These are phyloP conservation scores for Platanus orientalis DNA, from an alignment of 164 flowering plant genomes.

Conservation along the genomic window DNA sequence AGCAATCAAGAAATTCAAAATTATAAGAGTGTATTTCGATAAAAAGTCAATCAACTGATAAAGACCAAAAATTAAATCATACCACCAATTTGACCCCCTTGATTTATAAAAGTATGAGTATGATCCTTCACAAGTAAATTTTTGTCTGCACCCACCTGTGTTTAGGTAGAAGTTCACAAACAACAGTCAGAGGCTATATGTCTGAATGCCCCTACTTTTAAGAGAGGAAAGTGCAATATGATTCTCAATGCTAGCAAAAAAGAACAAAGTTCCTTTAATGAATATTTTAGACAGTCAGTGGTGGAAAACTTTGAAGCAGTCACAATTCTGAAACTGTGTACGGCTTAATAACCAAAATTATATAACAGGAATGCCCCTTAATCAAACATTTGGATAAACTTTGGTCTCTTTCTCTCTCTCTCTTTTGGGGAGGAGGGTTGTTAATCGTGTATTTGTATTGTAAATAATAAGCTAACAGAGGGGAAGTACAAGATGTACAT, in stretches of 20 bases:
- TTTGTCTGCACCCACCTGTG: conserved; percentile 86
- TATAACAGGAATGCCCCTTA: too few species aligned
- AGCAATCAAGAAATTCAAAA: not conserved
- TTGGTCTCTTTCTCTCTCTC: too few species aligned
- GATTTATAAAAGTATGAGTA: conserved; percentile 90
- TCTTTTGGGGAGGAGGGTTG: too few species aligned
- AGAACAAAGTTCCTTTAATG: not conserved
- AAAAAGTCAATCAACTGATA: not conserved
- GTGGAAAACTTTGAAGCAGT: not conserved
- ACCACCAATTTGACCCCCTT: conserved; percentile 93
- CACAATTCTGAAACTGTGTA: too few species aligned
- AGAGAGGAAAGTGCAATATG: not conserved
- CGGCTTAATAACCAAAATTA: too few species aligned
- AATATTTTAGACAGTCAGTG: not conserved
- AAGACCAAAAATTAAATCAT: conserved; percentile 17
- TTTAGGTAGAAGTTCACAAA: conserved; percentile 10
- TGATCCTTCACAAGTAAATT: conserved; percentile 98
- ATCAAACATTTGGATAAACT: too few species aligned
- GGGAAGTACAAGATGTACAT: too few species aligned
- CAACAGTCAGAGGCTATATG: conserved; percentile 12
- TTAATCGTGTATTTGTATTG: too few species aligned
- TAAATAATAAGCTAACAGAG: too few species aligned
- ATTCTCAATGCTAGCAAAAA: not conserved
- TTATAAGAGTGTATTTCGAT: not conserved
- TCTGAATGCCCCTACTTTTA: not conserved